Evolutionary conservation across 306 rosid species (phyloP).

Genomic region (Canavalia gladiata): DNA sequence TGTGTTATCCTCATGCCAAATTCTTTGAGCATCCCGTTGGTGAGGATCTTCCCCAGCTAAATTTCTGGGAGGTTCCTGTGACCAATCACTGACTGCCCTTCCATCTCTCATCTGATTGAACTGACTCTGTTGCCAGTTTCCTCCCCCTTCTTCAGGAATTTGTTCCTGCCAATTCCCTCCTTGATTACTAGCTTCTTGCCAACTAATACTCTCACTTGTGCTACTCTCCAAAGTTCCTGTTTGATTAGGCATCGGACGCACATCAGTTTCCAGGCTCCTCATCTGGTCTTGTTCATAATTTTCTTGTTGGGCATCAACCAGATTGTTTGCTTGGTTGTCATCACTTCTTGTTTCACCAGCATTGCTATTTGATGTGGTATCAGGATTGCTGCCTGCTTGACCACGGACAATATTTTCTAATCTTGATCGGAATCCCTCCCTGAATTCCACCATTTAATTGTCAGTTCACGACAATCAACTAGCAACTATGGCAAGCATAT

Average conservation of each 20-base stretch:
- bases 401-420: slow-evolving; percentile 94
- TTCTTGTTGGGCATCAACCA: slow-evolving; percentile 63
- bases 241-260: slow-evolving; percentile 65
- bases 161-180: slow-evolving; percentile 75
- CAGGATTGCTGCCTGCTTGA: slow-evolving; percentile 75
- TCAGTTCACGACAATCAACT: slow-evolving; percentile 49
- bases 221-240: slow-evolving; percentile 64
- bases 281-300: slow-evolving; percentile 66
- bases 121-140: slow-evolving; percentile 80
- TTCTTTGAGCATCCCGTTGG: slow-evolving; percentile 67
- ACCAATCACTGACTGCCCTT: slow-evolving; percentile 72
- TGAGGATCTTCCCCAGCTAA: slow-evolving; percentile 70
- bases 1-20: slow-evolving; percentile 74
- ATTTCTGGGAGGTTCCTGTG: slow-evolving; percentile 64
- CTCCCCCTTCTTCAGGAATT: slow-evolving; percentile 66
- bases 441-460: slow-evolving; percentile 47
- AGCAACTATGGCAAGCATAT: slow-evolving; percentile 34
- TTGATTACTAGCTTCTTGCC: slow-evolving; percentile 77
- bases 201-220: slow-evolving; percentile 62
- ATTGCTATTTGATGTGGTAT: slow-evolving; percentile 66
- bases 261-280: slow-evolving; percentile 61
- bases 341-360: slow-evolving; percentile 72
- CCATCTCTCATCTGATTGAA: slow-evolving; percentile 75
- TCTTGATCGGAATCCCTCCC: slow-evolving; percentile 96
- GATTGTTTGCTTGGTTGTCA: slow-evolving; percentile 61